phyloP scores from a whole-genome alignment of 208 protist species.

The Leishmania mexicana region DNA sequence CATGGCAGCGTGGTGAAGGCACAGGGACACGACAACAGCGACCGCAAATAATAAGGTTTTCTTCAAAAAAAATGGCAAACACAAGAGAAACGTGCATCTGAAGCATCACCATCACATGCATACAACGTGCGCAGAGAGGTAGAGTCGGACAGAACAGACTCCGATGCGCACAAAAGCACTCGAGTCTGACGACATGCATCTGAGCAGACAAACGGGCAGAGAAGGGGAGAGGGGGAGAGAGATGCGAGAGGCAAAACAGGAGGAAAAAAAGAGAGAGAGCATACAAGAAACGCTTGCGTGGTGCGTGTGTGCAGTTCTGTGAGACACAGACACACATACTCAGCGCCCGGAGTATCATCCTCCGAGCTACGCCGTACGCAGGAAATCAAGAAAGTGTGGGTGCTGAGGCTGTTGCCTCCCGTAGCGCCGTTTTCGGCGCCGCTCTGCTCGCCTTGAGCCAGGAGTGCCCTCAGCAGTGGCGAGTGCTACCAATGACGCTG shows the following conservation, averaged over 20 bases:
- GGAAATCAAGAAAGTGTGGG: not conserved
- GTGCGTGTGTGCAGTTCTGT: not conserved
- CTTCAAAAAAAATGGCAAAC: not conserved
- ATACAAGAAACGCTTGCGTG: not conserved
- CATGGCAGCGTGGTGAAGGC: not conserved
- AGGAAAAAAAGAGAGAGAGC: not conserved
- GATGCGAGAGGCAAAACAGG: not conserved
- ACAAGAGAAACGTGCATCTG: not conserved
- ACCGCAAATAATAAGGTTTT: not conserved
- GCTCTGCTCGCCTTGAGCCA: not conserved
- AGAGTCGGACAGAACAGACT: not conserved
- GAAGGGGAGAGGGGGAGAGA: not conserved
- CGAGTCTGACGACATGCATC: not conserved
- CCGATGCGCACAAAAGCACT: not conserved
- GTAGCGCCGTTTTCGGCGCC: not conserved
- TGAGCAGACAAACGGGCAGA: not conserved
- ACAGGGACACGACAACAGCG: not conserved
- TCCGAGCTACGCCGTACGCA: no score
- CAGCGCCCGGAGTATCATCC: not conserved
- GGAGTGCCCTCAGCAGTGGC: not conserved
- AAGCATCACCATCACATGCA: not conserved
- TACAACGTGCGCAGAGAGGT: not conserved
- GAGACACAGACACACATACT: not conserved
- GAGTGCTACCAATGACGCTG: conserved; percentile 32
- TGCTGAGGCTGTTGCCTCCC: not conserved